These are phyloP conservation scores for Claviceps purpurea DNA, from an alignment of 2,329 filamentous ascomycete genomes.

Conservation along the genomic window DNA sequence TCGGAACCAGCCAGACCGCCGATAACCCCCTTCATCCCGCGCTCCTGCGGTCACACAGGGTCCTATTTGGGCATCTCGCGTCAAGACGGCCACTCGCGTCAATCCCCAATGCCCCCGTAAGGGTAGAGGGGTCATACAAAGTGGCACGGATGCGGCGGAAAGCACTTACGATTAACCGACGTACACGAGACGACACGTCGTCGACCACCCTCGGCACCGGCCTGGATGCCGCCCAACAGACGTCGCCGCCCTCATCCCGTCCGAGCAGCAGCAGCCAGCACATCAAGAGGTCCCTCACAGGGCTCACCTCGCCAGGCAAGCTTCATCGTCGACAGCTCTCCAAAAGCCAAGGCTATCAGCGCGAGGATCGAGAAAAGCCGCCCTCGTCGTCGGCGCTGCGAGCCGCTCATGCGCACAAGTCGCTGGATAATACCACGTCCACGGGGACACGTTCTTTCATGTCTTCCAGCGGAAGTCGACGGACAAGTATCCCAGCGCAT, in stretches of 20 bases:
- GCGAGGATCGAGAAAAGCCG: constrained; percentile 17
- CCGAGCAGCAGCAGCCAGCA: constrained; percentile 31
- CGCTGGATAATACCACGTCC: constrained; percentile 31
- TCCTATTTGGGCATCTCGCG: background rate
- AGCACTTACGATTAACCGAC: background rate
- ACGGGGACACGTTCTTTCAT: constrained; percentile 30
- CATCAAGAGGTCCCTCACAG: constrained; percentile 41
- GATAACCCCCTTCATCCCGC: too few species aligned
- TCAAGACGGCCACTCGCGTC: constrained; percentile 3
- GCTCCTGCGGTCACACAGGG: too few species aligned
- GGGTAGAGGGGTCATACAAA: background rate
- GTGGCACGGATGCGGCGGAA: background rate
- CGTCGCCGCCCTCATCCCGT: constrained; percentile 7
- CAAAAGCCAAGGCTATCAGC: constrained; percentile 17
- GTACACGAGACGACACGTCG: constrained; percentile 5
- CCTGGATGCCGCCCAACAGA: constrained; percentile 1
- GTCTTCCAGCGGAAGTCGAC: constrained; percentile 30
- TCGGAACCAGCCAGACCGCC: too few species aligned
- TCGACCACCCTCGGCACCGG: constrained; percentile 4
- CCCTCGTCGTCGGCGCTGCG: background rate
- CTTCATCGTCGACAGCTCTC: constrained; percentile 22
- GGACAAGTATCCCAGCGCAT: constrained; percentile 25
- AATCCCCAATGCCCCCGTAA: constrained; percentile 1
- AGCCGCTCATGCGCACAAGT: constrained; percentile 21
- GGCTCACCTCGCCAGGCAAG: constrained; percentile 34